Conservation (phyloP, 768 basidiomycete genomes). For the Crepidotus variabilis region DNA sequence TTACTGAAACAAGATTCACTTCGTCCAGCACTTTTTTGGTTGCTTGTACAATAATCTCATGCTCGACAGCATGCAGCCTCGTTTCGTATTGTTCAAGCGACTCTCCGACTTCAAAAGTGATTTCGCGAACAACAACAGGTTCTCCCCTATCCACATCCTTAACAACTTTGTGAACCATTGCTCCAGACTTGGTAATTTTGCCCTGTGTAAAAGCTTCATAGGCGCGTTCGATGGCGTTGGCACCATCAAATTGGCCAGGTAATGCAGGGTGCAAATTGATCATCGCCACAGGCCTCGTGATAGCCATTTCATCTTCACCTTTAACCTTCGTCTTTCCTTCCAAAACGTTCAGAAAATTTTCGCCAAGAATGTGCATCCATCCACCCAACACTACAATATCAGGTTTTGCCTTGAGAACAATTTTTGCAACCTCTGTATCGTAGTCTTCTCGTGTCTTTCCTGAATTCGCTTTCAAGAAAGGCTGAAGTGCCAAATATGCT, state of each 20-base stretch:
- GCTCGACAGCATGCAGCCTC: slow-evolving; percentile 80
- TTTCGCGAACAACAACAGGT: slow-evolving; percentile 77
- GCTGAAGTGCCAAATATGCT: slow-evolving; percentile 77
- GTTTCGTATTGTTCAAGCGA: slow-evolving; percentile 66
- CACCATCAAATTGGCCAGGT: slow-evolving; percentile 94
- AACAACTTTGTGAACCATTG: slow-evolving; percentile 93
- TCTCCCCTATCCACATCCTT: slow-evolving; percentile 92
- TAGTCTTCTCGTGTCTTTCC: slow-evolving; percentile 79
- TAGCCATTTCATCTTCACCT: slow-evolving; percentile 29
- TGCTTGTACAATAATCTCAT: slow-evolving; percentile 88
- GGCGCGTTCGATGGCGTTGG: slow-evolving; percentile 86
- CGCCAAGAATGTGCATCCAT: slow-evolving; percentile 96
- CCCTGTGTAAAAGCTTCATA: slow-evolving; percentile 85
- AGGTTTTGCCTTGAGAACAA: slow-evolving; percentile 60
- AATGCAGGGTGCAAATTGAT: slow-evolving; percentile 97
- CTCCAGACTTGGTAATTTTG: slow-evolving; percentile 74
- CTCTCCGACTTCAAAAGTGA: slow-evolving; percentile 73
- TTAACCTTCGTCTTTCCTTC: slow-evolving; percentile 34
- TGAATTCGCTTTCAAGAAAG: slow-evolving; percentile 72
- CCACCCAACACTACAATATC: slow-evolving; percentile 94
- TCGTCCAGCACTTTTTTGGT: slow-evolving; percentile 67
- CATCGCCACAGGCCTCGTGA: slow-evolving; percentile 53
- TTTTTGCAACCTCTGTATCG: slow-evolving; percentile 73
- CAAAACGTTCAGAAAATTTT: slow-evolving; percentile 71
- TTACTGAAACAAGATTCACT: slow-evolving; percentile 27